Evolutionary conservation across 1,284 basidiomycete species (phyloP), one percentile per base, ranked within the genome.

Genomic region (Malassezia caprae): DNA sequence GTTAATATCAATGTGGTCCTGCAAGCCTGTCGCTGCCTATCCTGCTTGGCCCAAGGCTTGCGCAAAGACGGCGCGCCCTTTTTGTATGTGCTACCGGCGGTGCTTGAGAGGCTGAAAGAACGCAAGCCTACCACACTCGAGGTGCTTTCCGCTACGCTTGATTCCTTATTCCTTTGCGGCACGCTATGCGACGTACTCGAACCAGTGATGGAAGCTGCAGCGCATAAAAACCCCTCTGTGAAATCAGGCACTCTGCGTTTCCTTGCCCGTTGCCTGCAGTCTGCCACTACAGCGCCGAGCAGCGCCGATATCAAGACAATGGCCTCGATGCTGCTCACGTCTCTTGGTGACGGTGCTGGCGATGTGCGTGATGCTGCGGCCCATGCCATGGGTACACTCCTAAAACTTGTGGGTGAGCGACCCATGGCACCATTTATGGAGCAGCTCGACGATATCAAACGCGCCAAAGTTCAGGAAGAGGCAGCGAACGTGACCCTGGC

Each of bases 381-480:
- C 0, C 81, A 82, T 32, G 88, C 85, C 65, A 79, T 98, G 28
- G 94, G 93, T 8, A 87, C 85, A 0, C 78, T 98, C 63, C 93
- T 94, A 88, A 96, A 90, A 79, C 90, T 98, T 80, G 83, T 98
- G 12, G 94, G 94, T 23, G 93, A 98, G 75, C 80, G 94, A 26
- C 84, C 87, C 11, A 81, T 99, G 60, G 90, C 87, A 72, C 86
- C 87, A 0, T 80, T 88, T 31, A 82, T 96, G 78, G 93, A 96
- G 60, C 79, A 81, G 24, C 79, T 98, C 50, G 84, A 89, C 30
- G 91, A 96, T 67, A 80, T 96, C 34, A 82, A 91, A 62, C 93
- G 90, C 76, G 81, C 79, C 5, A 99, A 98, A 76, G 87, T 99
- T 53, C 91, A 88, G 76, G 94, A 96, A 69, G 88, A 70, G 8